phyloP scores from a whole-genome alignment of 2,329 filamentous ascomycete species.

The Colletotrichum sansevieriae region DNA sequence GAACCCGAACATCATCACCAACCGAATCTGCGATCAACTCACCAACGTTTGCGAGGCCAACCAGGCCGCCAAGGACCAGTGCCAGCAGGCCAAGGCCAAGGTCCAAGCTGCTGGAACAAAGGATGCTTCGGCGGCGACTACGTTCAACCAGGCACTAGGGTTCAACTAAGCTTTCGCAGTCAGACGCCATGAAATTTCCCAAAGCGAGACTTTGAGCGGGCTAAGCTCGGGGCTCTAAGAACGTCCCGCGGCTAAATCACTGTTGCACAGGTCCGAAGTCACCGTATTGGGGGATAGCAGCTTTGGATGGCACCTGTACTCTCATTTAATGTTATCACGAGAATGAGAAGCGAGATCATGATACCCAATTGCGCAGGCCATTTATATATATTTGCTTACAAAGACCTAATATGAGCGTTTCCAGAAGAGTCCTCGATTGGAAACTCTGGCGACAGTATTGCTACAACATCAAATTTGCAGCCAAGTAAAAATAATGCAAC shows the following conservation, averaged over 20 bases:
- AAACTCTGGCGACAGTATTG: no score
- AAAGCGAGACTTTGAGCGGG: not conserved
- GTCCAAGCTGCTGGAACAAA: conserved; percentile 63
- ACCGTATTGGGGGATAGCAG: no score
- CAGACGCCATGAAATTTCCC: not conserved
- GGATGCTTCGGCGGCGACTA: conserved; percentile 62
- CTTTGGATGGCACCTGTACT: no score
- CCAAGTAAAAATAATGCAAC: no score
- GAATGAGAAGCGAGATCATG: no score
- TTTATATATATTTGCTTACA: no score
- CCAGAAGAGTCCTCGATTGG: no score
- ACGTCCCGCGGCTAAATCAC: not conserved
- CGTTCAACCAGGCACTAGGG: conserved; percentile 59
- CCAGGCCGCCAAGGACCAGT: conserved; percentile 64
- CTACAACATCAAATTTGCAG: no score
- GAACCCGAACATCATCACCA: conserved; percentile 75
- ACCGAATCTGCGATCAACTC: conserved; percentile 71
- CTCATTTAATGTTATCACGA: no score
- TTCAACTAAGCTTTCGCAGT: conserved; percentile 50
- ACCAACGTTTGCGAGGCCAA: conserved; percentile 71
- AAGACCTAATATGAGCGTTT: no score
- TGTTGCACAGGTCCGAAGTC: no score
- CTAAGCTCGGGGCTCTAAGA: not conserved
- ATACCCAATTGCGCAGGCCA: no score
- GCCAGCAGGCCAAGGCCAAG: conserved; percentile 61